A percentile compares a stretch with the other conserved stretches of the same genome.
Evolutionary conservation across 208 protist species (phyloP).

Genomic region (Wallacemonas collosoma): DNA sequence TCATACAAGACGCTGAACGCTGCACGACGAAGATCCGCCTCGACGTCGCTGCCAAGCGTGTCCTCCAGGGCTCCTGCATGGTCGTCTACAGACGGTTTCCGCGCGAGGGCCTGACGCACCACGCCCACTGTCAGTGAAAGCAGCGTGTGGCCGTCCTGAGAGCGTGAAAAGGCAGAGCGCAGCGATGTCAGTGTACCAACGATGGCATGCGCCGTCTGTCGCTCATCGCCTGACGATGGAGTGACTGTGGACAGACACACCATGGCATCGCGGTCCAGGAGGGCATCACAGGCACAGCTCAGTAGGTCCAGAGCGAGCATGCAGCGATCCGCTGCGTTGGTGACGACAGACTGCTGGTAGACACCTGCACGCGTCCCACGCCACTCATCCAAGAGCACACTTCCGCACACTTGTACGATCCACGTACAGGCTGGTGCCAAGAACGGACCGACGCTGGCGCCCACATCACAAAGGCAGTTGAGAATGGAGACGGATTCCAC

Average conservation of each 20-base stretch:
- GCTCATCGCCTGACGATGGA: too few species aligned
- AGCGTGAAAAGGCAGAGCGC: background rate
- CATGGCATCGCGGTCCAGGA: constrained; percentile 36
- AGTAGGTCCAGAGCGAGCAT: constrained; percentile 61
- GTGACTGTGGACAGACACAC: background rate
- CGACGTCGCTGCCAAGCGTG: background rate
- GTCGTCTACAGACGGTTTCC: constrained; percentile 5
- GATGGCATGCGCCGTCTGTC: too few species aligned
- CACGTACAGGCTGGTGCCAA: constrained; percentile 28
- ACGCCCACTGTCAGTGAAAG: background rate
- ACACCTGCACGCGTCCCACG: background rate
- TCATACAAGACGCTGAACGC: constrained; percentile 50
- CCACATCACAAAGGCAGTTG: constrained; percentile 37
- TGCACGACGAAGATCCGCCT: constrained; percentile 43
- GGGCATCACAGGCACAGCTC: constrained; percentile 43
- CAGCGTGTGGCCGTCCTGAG: background rate
- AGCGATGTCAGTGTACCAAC: background rate
- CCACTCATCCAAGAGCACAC: background rate
- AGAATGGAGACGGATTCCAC: constrained; percentile 30
- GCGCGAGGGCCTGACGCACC: background rate
- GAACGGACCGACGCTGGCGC: constrained; percentile 21
- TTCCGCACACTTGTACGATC: constrained; percentile 26
- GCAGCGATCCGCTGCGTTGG: constrained; percentile 27
- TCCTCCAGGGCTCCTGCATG: too few species aligned
- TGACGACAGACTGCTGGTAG: background rate